Evolutionary conservation across 1,284 basidiomycete species (phyloP), one percentile per base, ranked within the genome.

Genomic region (Cutaneotrichosporon cyanovorans): DNA sequence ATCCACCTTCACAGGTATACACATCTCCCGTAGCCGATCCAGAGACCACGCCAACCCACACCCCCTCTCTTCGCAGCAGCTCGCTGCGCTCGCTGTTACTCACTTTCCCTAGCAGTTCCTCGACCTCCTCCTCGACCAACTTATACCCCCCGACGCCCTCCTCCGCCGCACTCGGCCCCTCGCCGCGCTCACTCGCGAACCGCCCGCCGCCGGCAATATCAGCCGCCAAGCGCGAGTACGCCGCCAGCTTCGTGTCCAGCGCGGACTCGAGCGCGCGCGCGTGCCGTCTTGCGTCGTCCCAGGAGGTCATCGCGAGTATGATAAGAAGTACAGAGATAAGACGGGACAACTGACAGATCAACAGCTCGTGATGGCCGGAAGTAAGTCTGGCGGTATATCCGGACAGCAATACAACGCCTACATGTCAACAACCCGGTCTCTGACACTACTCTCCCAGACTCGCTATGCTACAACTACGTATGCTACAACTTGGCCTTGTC

Each of bases 221-320:
- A 3, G 84, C 80, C 4, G 86, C 88, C 30, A 95, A 76, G 55
- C 86, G 84, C 19, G 87, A 83, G 70, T 96, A 97, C 7, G 85
- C 77, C 0, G 87, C 87, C 18, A 97, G 78, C 68, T 95, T 91
- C 30, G 85, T 77, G 66, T 95, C 88, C 57, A 96, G 85, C 21
- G 90, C 79, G 35, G 87, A 84, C 69, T 95, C 90, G 25, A 95
- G 80, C 7, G 88, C 90, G 58, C 90, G 78, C 66, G 87, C 89
- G 72, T 92, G 87, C 53, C 87, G 76, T 61, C 91, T 84, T 0
- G 72, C 61, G n/a, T 70, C 68, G 42, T 75, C 74, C 73, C 73
- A 75, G 34, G 66, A 53, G n/a, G 62, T 51, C 61, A 60, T 61
- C 20, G 36, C 50, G 41, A 8, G 20, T 32, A 12, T 42, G 21